Conservation (phyloP, 2,329 filamentous ascomycete genomes). For the Aspergillus spinulosporus region DNA sequence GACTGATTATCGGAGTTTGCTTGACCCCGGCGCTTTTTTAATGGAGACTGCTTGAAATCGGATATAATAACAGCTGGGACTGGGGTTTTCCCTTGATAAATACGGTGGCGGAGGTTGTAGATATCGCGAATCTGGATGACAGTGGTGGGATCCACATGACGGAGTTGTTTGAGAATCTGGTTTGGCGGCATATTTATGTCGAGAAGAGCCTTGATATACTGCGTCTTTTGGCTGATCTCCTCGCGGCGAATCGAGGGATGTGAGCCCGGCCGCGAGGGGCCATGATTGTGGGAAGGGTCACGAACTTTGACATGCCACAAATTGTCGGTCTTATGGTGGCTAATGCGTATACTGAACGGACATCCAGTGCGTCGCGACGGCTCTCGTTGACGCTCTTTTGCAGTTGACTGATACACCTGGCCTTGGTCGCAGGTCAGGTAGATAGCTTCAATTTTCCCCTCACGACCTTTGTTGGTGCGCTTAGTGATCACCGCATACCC, state of each 20-base stretch:
- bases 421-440: conserved; percentile 18
- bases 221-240: conserved; percentile 14
- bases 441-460: conserved; percentile 14
- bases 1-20: neutral
- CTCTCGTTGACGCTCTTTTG: conserved; percentile 11
- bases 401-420: conserved; percentile 12
- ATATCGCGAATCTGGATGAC: conserved; percentile 16
- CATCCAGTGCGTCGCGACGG: conserved; percentile 13
- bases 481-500: conserved; percentile 15
- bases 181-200: conserved; percentile 16
- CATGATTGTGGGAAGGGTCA: conserved; percentile 13
- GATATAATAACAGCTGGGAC: conserved; percentile 8
- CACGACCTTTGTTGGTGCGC: conserved; percentile 17
- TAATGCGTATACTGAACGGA: conserved; percentile 14
- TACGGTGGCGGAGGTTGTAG: conserved; percentile 14
- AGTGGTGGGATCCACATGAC: conserved; percentile 14
- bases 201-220: conserved; percentile 16
- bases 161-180: conserved; percentile 15
- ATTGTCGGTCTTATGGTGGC: conserved; percentile 14
- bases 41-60: neutral
- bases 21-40: conserved; percentile 1
- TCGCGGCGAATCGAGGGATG: conserved; percentile 16
- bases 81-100: conserved; percentile 13
- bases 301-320: conserved; percentile 15
- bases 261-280: conserved; percentile 8